These are phyloP conservation scores for Globisporangium heterothallicum DNA, from an alignment of 352 stramenopile genomes.

Conservation along the genomic window DNA sequence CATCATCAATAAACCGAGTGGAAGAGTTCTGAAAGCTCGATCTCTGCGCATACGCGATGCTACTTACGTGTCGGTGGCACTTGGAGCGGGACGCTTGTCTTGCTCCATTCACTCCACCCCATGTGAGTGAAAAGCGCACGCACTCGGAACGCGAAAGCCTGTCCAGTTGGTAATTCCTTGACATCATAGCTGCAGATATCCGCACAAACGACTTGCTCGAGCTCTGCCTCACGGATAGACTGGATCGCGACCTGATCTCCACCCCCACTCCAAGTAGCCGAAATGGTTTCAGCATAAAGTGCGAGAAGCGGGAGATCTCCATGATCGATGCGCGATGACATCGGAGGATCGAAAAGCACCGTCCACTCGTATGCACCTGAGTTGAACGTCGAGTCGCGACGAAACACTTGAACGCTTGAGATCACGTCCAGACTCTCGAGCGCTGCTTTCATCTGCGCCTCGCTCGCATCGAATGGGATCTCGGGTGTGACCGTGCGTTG, in stretches of 20 bases:
- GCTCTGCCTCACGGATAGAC: slow-evolving; percentile 24
- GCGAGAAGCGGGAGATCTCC: slow-evolving; percentile 39
- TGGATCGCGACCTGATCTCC: slow-evolving; percentile 51
- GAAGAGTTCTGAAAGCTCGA: no score
- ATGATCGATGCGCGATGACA: slow-evolving; percentile 9
- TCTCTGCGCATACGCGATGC: neutral
- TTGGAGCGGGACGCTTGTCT: slow-evolving; percentile 24
- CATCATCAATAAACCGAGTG: no score
- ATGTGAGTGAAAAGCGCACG: slow-evolving; percentile 27
- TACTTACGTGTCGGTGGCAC: slow-evolving; percentile 30
- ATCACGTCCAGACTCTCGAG: slow-evolving; percentile 74
- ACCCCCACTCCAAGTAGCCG: slow-evolving; percentile 32
- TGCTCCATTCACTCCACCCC: slow-evolving; percentile 56
- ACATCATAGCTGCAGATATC: slow-evolving; percentile 23
- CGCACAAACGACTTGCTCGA: slow-evolving; percentile 18
- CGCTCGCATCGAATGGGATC: slow-evolving; percentile 76
- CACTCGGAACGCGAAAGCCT: slow-evolving; percentile 42
- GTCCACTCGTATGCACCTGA: slow-evolving; percentile 42
- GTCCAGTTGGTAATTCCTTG: slow-evolving; percentile 18
- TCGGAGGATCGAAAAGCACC: slow-evolving; percentile 42
- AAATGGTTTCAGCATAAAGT: slow-evolving; percentile 50
- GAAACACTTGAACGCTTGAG: slow-evolving; percentile 47
- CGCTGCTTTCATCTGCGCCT: slow-evolving; percentile 47
- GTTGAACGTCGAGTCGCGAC: slow-evolving; percentile 13
- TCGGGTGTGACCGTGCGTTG: slow-evolving; percentile 36